phyloP scores from a whole-genome alignment of 495 filamentous ascomycete genomes.

The Penicillium silybi region DNA sequence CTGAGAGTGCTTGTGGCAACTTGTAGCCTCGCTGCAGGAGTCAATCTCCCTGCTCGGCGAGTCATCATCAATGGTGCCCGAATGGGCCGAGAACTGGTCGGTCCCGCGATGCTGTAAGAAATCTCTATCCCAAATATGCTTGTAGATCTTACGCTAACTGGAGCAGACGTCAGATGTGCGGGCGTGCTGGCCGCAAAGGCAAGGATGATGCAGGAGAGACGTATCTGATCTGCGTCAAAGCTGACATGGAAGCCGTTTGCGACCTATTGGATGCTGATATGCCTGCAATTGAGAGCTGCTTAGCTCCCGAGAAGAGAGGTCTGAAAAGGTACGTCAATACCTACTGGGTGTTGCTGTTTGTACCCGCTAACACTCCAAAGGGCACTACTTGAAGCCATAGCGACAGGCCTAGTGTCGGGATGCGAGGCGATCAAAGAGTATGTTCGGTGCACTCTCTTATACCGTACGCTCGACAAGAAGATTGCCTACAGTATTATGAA shows the following conservation, averaged over 20 bases:
- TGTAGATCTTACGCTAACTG: constrained; percentile 1
- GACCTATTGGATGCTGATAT: constrained; percentile 71
- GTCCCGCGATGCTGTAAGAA: constrained; percentile 67
- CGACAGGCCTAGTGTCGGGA: constrained; percentile 67
- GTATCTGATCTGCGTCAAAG: constrained; percentile 68
- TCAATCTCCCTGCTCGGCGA: constrained; percentile 71
- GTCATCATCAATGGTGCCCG: constrained; percentile 75
- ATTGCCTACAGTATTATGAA: constrained; percentile 54
- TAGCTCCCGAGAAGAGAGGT: constrained; percentile 63
- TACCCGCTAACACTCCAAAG: constrained; percentile 29
- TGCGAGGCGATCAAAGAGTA: constrained; percentile 67
- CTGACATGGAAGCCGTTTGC: constrained; percentile 66
- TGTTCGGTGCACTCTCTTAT: constrained; percentile 64
- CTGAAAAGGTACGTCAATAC: constrained; percentile 53
- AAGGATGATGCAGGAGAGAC: constrained; percentile 80
- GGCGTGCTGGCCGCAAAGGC: constrained; percentile 76
- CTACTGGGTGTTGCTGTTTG: background rate
- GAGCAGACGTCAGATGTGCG: constrained; percentile 73
- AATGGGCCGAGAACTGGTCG: constrained; percentile 75
- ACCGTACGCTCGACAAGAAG: constrained; percentile 50
- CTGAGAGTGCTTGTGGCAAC: constrained; percentile 76
- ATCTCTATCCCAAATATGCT: background rate
- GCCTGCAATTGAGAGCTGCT: constrained; percentile 65
- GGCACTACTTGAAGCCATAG: constrained; percentile 71
- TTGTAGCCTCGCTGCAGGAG: constrained; percentile 79